A percentile compares a stretch with the other conserved stretches of the same genome.
These are phyloP conservation scores for Hypoxylon crocopeplum DNA, from an alignment of 495 filamentous ascomycete species.

Conservation along the genomic window DNA sequence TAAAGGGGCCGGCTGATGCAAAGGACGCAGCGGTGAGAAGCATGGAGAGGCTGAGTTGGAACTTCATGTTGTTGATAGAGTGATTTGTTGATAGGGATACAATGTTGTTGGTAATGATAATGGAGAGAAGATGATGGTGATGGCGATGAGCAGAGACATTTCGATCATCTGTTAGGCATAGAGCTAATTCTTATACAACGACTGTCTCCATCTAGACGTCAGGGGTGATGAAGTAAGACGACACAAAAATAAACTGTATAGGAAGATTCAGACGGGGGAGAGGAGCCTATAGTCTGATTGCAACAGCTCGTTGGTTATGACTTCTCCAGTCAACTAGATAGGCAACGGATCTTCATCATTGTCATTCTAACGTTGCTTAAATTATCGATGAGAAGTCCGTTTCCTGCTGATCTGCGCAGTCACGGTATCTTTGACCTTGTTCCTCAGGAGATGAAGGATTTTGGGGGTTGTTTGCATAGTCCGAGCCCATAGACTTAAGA, in stretches of 20 bases:
- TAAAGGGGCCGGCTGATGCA: not conserved
- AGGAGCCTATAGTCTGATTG: not conserved
- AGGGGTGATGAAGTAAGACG: not conserved
- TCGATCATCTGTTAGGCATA: not conserved
- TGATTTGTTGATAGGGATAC: not conserved
- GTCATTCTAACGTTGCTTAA: no score
- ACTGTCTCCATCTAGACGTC: not conserved
- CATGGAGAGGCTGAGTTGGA: not conserved
- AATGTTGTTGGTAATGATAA: not conserved
- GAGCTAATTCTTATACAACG: not conserved
- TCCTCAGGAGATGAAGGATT: not conserved
- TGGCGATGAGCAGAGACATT: not conserved
- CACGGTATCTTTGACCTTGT: not conserved
- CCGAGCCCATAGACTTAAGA: not conserved
- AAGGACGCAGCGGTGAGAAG: not conserved
- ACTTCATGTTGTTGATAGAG: not conserved
- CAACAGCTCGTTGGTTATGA: no score
- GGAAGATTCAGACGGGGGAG: not conserved
- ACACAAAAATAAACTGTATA: not conserved
- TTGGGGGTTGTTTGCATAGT: not conserved
- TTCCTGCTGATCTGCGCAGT: not conserved
- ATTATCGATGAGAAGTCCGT: no score
- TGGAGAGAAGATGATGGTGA: not conserved
- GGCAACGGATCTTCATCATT: no score
- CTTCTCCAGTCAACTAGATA: no score